Evolutionary conservation across 1,284 basidiomycete genomes (phyloP).

Genomic region (Malassezia vespertilionis): DNA sequence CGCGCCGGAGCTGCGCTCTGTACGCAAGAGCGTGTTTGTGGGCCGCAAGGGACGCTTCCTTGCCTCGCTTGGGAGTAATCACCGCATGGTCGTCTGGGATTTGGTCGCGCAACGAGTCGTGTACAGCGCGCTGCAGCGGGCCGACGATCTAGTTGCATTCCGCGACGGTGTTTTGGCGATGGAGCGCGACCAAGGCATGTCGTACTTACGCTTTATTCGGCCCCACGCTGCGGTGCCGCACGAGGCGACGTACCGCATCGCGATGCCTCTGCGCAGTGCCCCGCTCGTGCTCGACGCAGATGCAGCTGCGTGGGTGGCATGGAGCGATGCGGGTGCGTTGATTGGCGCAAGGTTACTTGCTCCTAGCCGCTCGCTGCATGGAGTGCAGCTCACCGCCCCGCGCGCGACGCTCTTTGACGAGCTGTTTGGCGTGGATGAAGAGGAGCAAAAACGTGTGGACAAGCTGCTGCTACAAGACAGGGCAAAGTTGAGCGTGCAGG

Average conservation of each 20-base stretch:
- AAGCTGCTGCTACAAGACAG: slow-evolving; percentile 14
- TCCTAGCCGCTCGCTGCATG: slow-evolving; percentile 17
- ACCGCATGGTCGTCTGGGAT: slow-evolving; percentile 32
- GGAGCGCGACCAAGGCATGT: background rate
- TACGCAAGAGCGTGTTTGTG: slow-evolving; percentile 19
- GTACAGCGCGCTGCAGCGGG: background rate
- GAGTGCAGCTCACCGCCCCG: slow-evolving; percentile 36
- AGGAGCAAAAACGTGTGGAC: slow-evolving; percentile 9
- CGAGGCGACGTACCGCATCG: background rate
- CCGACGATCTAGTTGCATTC: slow-evolving; percentile 13
- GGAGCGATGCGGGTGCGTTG: slow-evolving; percentile 26
- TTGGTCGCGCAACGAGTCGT: slow-evolving; percentile 30
- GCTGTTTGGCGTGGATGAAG: slow-evolving; percentile 60
- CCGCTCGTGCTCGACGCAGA: slow-evolving; percentile 16
- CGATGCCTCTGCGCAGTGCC: background rate
- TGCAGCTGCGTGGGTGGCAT: slow-evolving; percentile 20
- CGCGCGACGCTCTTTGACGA: slow-evolving; percentile 70
- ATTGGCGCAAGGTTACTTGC: slow-evolving; percentile 24
- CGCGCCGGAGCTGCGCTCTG: slow-evolving; percentile 24
- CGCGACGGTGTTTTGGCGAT: slow-evolving; percentile 5
- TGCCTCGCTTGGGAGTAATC: slow-evolving; percentile 16
- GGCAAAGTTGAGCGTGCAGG: slow-evolving; percentile 2
- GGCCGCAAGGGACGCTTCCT: slow-evolving; percentile 29
- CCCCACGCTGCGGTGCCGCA: background rate
- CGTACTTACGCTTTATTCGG: slow-evolving; percentile 10